Percentiles rank a stretch among this genome's conserved stretches.
Evolutionary conservation across 2,329 filamentous ascomycete species (phyloP).

Genomic region (Coniochaeta sp.): DNA sequence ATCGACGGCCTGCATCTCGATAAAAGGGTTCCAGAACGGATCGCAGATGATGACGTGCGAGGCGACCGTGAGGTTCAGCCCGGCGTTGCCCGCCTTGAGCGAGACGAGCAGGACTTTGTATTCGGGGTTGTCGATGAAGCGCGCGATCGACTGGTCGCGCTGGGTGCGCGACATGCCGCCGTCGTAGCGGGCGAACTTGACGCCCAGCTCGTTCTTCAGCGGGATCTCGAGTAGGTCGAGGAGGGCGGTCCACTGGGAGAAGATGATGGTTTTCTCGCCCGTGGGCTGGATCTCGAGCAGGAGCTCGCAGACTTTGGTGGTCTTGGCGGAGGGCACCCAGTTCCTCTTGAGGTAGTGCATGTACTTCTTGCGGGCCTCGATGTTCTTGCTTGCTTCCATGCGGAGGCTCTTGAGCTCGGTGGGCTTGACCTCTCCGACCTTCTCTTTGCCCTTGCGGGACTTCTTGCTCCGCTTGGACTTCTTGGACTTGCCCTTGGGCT

Average conservation of each 20-base stretch:
- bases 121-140: conserved; percentile 53
- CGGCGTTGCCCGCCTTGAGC: conserved; percentile 75
- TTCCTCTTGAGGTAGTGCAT: conserved; percentile 59
- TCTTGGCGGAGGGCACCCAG: conserved; percentile 71
- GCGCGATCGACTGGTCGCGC: conserved; percentile 59
- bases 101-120: conserved; percentile 70
- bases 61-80: conserved; percentile 77
- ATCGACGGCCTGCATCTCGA: conserved; percentile 88
- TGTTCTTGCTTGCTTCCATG: conserved; percentile 57
- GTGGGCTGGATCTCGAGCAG: conserved; percentile 40
- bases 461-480: conserved; percentile 23
- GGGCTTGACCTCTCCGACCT: conserved; percentile 30
- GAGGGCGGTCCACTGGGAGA: conserved; percentile 74
- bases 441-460: conserved; percentile 36
- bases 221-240: conserved; percentile 73
- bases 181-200: conserved; percentile 64
- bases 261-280: conserved; percentile 72
- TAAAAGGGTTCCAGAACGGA: conserved; percentile 91
- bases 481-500: conserved; percentile 27
- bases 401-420: conserved; percentile 43
- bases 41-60: conserved; percentile 86
- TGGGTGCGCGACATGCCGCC: conserved; percentile 63
- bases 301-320: conserved; percentile 61
- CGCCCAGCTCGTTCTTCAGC: conserved; percentile 44
- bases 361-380: conserved; percentile 60